Base-by-base conservation (phyloP, 129 eudicot species). In the Centrapalus pauciflorus region DNA sequence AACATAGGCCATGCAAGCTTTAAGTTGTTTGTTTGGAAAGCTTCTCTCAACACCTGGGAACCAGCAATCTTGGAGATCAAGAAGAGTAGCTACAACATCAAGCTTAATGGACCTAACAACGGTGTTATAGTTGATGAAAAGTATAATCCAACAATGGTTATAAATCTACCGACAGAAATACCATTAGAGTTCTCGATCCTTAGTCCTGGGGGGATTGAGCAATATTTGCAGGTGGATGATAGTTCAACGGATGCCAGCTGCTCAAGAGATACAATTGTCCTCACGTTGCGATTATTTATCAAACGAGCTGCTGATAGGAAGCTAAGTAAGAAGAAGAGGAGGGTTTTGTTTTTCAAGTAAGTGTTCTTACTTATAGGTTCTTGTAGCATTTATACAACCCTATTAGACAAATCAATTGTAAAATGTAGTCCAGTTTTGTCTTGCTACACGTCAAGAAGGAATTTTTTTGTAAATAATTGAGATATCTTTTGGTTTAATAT, bases 221-320 rank as follows among this genome's bases (percentile, higher is more conserved):
- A 48, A 10, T 77, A 55, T 25, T 45, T 70, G 17, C 66, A 77
- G 5, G 76, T 43, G 8, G 81, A 43, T 35, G 1, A 48, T 32
- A 55, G 17, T 27, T 52, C 61, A 24, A 69, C 50, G 9, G 56
- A 70, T 37, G 33, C 70, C n/a, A 70, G 72, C 61, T 54, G 68
- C 27, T 70, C 77, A 7, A 77, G 77, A 70, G 81, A 77, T 63
- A 49, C 81, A 30, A 70, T 77, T 58, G 81, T 77, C 26, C 33
- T 77, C 3, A 77, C 67, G 7, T 29, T 77, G 77, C 70, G 81
- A 56, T 49, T 41, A 37, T 77, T 77, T 43, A 68, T 70, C 24
- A 77, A 77, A 63, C 71, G 72, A 14, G 81, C 77, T 5, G 76
- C 45, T 10, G 81, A 77, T 57, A 64, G 48, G 62, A 77, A 63